Evolutionary conservation across 2,329 filamentous ascomycete species (phyloP), one percentile per base, ranked within the genome.

Genomic region (Botrytis squamosa): DNA sequence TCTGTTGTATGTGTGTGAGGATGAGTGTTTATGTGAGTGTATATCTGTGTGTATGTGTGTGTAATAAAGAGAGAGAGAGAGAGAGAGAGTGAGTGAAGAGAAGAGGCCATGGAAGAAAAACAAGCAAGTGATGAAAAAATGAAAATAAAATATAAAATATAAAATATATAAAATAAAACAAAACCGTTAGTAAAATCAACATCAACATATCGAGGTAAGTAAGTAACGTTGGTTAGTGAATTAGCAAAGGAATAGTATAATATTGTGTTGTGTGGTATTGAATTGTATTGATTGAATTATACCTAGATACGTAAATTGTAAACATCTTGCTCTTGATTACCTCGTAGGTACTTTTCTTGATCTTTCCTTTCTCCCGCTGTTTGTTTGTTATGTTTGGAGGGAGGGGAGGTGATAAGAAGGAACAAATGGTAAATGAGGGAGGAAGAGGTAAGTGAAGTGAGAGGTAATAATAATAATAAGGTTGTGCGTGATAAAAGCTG

Each of bases 401-500:
- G 49, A n/a, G 49, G 12, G 49, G 49, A 55, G 49, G 25, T 40
- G 46, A 33, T 68, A 33, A 20, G 14, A 22, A 67, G 46, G 33
- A 64, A 9, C 38, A 64, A 63, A 42, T 64, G 52, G n/a, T 18
- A 57, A 46, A 44, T 16, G 16, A 64, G 62, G 5, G 38, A 44
- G 62, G 18, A 25, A 67, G 44, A 67, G 46, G 16, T 1, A 46
- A 44, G 25, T 20, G 29, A 36, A 29, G 25, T 52, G 33, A 22
- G 64, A 38, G 65, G 38, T 46, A 29, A 38, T 8, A 52, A 36
- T 66, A 52, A 38, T 44, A 20, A 44, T 52, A 52, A 36, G n/a
- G 63, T 49, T 22, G 36, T 68, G 46, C n/a, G 36, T 68, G 46
- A 40, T 68, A 40, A 22, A 67, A n/a, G 65, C 64, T 67, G 64